Percentiles rank a stretch among this genome's conserved stretches.
Evolutionary conservation across 768 basidiomycete genomes (phyloP).

Genomic region (Paxillus ammoniavirescens): DNA sequence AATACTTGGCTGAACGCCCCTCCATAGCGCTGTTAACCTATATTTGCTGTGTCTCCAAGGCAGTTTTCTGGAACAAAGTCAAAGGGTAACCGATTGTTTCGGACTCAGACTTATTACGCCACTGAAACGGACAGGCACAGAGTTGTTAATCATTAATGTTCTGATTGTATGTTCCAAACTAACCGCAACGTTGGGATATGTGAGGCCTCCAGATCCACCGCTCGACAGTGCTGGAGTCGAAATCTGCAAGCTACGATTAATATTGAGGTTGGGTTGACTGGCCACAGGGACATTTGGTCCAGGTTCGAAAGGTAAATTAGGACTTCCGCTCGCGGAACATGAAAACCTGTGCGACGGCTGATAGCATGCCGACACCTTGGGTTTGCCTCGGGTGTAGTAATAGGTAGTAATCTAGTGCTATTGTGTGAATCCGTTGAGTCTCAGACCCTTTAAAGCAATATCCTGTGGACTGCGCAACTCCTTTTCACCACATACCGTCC

Average conservation of each 20-base stretch:
- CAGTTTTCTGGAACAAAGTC: no score
- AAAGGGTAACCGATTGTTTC: background rate
- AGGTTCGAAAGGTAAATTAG: no score
- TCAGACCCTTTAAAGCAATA: background rate
- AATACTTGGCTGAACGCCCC: constrained; percentile 32
- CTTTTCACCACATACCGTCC: background rate
- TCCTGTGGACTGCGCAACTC: constrained; percentile 2
- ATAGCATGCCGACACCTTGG: no score
- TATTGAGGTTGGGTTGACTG: no score
- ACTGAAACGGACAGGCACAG: background rate
- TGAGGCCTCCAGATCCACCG: no score
- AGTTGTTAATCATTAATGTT: background rate
- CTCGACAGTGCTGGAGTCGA: no score
- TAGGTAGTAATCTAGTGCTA: no score
- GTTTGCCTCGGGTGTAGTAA: no score
- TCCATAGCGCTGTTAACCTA: constrained; percentile 10
- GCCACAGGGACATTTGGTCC: no score
- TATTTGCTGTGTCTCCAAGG: background rate
- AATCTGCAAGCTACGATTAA: no score
- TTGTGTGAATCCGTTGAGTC: background rate
- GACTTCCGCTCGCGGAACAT: no score
- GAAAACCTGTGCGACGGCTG: no score
- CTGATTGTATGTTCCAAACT: background rate
- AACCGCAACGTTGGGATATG: background rate
- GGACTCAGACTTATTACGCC: background rate